These are phyloP conservation scores for Erodium texanum DNA, from an alignment of 441 rosid species.

Conservation along the genomic window DNA sequence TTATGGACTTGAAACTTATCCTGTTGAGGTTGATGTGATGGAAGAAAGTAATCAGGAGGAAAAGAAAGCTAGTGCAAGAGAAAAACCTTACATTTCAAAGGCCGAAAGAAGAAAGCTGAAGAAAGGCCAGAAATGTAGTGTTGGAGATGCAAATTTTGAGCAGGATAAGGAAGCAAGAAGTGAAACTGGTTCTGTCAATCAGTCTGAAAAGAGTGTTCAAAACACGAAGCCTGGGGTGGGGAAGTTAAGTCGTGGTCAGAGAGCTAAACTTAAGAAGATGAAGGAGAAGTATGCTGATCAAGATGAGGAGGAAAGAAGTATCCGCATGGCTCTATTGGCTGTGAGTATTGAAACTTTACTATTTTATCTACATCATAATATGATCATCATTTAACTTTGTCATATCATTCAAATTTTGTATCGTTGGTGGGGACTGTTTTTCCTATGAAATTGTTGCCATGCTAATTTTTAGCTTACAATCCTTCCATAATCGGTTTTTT, in stretches of 20 bases:
- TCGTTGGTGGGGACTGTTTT: too few species aligned
- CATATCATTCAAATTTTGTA: background rate
- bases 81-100: slow-evolving; percentile 70
- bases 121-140: slow-evolving; percentile 50
- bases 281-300: slow-evolving; percentile 96
- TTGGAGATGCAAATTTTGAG: slow-evolving; percentile 30
- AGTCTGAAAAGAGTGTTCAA: slow-evolving; percentile 31
- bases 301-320: slow-evolving; percentile 86
- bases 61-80: slow-evolving; percentile 33
- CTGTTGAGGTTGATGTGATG: slow-evolving; percentile 31
- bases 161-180: slow-evolving; percentile 35
- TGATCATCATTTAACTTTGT: background rate
- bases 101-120: slow-evolving; percentile 89
- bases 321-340: slow-evolving; percentile 79
- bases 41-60: slow-evolving; percentile 44
- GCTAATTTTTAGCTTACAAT: background rate
- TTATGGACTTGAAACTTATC: slow-evolving; percentile 33
- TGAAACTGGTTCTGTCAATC: slow-evolving; percentile 24
- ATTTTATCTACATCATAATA: background rate
- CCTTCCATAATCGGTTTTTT: background rate
- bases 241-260: slow-evolving; percentile 81
- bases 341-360: slow-evolving; percentile 40
- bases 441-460: background rate
- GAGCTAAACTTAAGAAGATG: slow-evolving; percentile 85
- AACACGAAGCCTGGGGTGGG: slow-evolving; percentile 45